A percentile compares a stretch with the other conserved stretches of the same genome.
Conservation (phyloP, 2,329 filamentous ascomycete genomes). For the Colletotrichum simmondsii region DNA sequence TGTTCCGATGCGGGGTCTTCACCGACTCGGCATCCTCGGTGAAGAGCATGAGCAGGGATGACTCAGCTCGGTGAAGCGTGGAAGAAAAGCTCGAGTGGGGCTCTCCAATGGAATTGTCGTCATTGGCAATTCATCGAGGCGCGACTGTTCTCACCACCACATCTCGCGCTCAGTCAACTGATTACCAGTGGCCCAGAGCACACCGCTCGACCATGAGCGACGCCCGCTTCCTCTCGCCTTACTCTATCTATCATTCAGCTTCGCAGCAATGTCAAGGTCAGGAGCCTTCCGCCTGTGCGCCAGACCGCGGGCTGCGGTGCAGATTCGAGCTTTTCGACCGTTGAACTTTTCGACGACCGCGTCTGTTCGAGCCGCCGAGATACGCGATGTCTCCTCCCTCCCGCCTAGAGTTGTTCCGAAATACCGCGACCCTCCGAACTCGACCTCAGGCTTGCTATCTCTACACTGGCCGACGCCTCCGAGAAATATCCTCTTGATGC, state of each 20-base stretch:
- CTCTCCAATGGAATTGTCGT: slow-evolving; percentile 23
- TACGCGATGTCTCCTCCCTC: slow-evolving; percentile 62
- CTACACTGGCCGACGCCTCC: slow-evolving; percentile 66
- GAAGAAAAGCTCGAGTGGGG: slow-evolving; percentile 14
- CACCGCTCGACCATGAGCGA: background rate
- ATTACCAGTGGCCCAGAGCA: background rate
- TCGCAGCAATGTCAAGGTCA: background rate
- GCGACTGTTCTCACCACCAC: background rate
- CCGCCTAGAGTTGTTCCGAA: slow-evolving; percentile 68
- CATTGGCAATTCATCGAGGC: slow-evolving; percentile 11
- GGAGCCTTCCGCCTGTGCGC: background rate
- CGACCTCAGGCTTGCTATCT: slow-evolving; percentile 59
- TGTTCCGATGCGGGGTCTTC: background rate
- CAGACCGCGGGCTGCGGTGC: background rate
- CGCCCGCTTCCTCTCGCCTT: rapidly evolving
- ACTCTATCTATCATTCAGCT: too few species aligned
- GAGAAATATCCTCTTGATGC: slow-evolving; percentile 67
- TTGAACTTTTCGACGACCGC: slow-evolving; percentile 13
- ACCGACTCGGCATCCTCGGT: background rate
- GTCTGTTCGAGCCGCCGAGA: slow-evolving; percentile 52
- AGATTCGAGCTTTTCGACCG: slow-evolving; percentile 10
- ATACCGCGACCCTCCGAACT: slow-evolving; percentile 69
- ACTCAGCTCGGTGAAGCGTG: slow-evolving; percentile 24
- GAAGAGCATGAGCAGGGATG: background rate
- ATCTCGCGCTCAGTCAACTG: background rate